A percentile compares a stretch with the other conserved stretches of the same genome.
Conservation (phyloP, 2,329 filamentous ascomycete species). For the Aspergillus novoparasiticus region DNA sequence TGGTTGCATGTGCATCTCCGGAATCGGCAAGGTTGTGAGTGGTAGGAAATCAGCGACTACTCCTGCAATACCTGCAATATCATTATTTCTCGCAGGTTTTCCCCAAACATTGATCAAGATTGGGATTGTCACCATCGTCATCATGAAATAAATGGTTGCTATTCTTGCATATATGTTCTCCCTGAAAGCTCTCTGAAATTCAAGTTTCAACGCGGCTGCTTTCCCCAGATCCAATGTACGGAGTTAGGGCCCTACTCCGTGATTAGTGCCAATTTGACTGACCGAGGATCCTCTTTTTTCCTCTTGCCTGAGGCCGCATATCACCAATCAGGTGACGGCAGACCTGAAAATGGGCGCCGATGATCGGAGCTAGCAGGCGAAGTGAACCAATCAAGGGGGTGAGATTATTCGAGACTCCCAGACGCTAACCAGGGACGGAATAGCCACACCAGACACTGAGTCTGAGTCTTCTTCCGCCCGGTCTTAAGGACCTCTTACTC, state of each 20-base stretch:
- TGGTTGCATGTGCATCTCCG: slow-evolving; percentile 1
- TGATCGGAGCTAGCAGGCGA: slow-evolving; percentile 31
- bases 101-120: neutral
- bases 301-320: neutral
- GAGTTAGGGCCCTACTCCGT: neutral
- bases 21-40: neutral
- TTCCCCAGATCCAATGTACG: neutral
- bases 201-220: neutral
- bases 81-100: neutral
- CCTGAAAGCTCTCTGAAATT: neutral
- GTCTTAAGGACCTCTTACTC: slow-evolving; percentile 30
- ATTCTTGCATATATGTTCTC: neutral
- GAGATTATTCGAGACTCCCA: slow-evolving; percentile 28
- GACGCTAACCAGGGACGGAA: slow-evolving; percentile 14
- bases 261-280: neutral
- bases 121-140: neutral
- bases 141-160: neutral
- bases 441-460: slow-evolving; percentile 13
- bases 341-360: slow-evolving; percentile 23
- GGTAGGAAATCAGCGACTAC: neutral
- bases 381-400: slow-evolving; percentile 26
- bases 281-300: neutral
- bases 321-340: slow-evolving; percentile 20
- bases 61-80: neutral
- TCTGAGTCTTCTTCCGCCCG: slow-evolving; percentile 21